phyloP scores from a whole-genome alignment of 148 eudicot genomes.

The Hydrangea macrophylla region DNA sequence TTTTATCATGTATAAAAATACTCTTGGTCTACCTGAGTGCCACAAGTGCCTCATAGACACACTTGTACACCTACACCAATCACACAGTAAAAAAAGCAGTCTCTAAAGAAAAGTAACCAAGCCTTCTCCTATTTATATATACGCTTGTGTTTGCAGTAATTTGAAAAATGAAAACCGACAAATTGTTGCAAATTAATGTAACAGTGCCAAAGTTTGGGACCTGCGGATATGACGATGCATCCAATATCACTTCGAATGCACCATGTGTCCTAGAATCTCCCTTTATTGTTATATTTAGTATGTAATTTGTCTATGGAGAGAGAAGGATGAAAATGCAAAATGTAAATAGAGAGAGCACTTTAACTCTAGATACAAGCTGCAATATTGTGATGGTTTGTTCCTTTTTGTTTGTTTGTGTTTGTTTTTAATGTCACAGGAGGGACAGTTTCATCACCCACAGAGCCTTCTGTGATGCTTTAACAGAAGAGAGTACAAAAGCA shows the following conservation, averaged over 20 bases:
- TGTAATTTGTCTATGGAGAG: not conserved
- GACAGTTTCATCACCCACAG: conserved; percentile 92
- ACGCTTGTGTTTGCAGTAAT: not conserved
- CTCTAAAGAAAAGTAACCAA: no score
- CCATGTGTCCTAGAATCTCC: no score
- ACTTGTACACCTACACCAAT: no score
- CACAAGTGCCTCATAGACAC: no score
- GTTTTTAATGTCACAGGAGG: conserved; percentile 52
- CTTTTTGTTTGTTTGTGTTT: conserved; percentile 22
- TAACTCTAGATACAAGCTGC: not conserved
- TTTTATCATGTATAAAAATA: no score
- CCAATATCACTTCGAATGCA: not conserved
- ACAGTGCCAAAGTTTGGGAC: no score
- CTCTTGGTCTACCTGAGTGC: no score
- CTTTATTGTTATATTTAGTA: not conserved
- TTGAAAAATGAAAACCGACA: no score
- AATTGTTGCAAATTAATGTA: no score
- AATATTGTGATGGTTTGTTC: conserved; percentile 5
- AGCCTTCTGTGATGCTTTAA: conserved; percentile 84
- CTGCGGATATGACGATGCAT: no score
- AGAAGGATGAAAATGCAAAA: not conserved
- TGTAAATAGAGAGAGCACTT: conserved; percentile 15
- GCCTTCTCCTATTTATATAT: not conserved
- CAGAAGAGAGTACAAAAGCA: conserved; percentile 55
- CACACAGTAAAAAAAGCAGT: no score